Conservation (phyloP, 495 filamentous ascomycete genomes). For the Xylaria cubensis region DNA sequence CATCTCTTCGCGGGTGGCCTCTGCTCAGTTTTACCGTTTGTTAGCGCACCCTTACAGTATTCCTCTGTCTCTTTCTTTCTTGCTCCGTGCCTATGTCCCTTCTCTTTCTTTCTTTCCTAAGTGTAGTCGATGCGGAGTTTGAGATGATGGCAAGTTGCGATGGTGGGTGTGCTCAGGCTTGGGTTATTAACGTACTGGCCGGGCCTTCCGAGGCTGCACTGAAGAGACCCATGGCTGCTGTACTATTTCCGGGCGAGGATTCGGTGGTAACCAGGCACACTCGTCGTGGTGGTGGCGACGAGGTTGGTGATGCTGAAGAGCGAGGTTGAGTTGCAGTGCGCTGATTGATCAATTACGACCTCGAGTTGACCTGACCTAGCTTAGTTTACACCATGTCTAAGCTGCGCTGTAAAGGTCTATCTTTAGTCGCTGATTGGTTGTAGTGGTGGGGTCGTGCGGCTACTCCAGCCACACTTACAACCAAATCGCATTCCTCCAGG, state of each 20-base stretch:
- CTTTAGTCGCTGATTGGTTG: neutral
- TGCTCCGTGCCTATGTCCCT: too few species aligned
- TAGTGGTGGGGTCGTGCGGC: neutral
- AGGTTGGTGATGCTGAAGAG: neutral
- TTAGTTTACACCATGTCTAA: neutral
- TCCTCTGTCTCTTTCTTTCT: neutral
- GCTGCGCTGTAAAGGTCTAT: neutral
- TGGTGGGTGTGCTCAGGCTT: neutral
- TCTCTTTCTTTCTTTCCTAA: too few species aligned
- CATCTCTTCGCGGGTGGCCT: conserved; percentile 90
- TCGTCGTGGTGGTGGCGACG: neutral
- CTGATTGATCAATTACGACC: neutral
- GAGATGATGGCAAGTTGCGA: too few species aligned
- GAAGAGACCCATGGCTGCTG: conserved; percentile 25
- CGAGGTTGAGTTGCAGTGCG: neutral
- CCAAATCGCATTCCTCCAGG: neutral
- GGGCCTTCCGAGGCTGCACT: conserved; percentile 18
- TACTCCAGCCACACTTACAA: neutral
- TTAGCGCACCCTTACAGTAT: neutral
- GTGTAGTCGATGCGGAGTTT: too few species aligned
- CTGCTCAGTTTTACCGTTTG: conserved; percentile 32
- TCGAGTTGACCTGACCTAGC: neutral
- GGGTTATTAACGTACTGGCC: conserved; percentile 2
- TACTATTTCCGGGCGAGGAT: neutral
- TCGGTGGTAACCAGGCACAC: neutral